Evolutionary conservation across 768 basidiomycete genomes (phyloP).

Genomic region (Termitomyces sp.): DNA sequence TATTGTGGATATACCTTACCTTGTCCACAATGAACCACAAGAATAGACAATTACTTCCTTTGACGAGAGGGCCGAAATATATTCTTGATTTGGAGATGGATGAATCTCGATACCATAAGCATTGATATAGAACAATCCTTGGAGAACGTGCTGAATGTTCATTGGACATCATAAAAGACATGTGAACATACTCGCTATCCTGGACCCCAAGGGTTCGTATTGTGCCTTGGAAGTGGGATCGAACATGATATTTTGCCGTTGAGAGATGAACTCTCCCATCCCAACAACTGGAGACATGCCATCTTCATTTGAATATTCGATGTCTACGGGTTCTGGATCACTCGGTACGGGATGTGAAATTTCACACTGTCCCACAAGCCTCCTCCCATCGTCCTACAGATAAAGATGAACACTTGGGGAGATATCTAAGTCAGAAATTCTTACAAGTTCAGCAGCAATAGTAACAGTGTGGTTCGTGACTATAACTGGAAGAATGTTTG

Average conservation of each 20-base stretch:
- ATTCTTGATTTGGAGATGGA: slow-evolving; percentile 81
- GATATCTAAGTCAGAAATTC: slow-evolving; percentile 27
- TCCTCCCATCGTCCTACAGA: slow-evolving; percentile 62
- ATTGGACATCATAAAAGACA: not conserved
- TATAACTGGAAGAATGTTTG: slow-evolving; percentile 84
- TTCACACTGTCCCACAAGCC: slow-evolving; percentile 87
- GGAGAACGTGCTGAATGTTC: slow-evolving; percentile 1
- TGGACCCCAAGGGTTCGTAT: slow-evolving; percentile 52
- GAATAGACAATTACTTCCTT: slow-evolving; percentile 81
- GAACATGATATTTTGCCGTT: slow-evolving; percentile 62
- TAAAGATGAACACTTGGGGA: not conserved
- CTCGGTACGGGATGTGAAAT: slow-evolving; percentile 77
- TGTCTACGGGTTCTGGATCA: slow-evolving; percentile 20
- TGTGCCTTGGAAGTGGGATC: slow-evolving; percentile 44
- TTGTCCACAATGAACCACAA: slow-evolving; percentile 93
- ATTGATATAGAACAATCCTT: slow-evolving; percentile 86
- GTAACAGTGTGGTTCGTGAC: slow-evolving; percentile 96
- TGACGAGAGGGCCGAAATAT: slow-evolving; percentile 52
- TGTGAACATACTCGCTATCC: slow-evolving; percentile 51
- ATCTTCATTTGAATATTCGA: slow-evolving; percentile 25
- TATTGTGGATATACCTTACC: slow-evolving; percentile 31
- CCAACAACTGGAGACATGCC: slow-evolving; percentile 46
- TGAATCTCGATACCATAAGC: slow-evolving; percentile 90
- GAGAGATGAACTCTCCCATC: slow-evolving; percentile 40
- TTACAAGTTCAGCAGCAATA: slow-evolving; percentile 80